A percentile compares a stretch with the other conserved stretches of the same genome.
Evolutionary conservation across 768 basidiomycete genomes (phyloP).

Genomic region (Rossbeevera mucosa): DNA sequence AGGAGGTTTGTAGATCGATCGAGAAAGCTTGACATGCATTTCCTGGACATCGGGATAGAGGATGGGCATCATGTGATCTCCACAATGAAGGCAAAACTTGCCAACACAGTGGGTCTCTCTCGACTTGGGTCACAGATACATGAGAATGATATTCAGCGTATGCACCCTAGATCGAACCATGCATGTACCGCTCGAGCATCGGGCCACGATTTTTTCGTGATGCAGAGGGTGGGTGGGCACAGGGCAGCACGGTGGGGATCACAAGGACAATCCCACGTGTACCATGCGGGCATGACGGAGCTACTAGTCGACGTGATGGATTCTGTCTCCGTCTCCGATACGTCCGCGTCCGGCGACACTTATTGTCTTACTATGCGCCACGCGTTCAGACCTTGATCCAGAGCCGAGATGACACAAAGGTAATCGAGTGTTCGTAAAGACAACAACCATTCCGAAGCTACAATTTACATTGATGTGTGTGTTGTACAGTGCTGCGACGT

Average conservation of each 20-base stretch:
- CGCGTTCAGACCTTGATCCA: no score
- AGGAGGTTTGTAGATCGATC: background rate
- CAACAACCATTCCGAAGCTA: background rate
- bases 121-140: background rate
- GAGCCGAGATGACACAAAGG: background rate
- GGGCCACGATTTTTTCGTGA: no score
- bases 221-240: no score
- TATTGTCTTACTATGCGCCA: no score
- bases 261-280: no score
- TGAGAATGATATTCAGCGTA: background rate
- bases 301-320: no score
- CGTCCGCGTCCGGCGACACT: background rate
- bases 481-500: background rate
- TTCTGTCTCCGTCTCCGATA: no score
- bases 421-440: no score
- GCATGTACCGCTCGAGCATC: no score
- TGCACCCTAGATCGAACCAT: background rate
- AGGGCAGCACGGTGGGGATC: no score
- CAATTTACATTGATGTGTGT: background rate
- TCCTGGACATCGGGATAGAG: background rate
- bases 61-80: background rate
- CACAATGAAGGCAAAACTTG: background rate
- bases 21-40: background rate
- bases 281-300: no score
- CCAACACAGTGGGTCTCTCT: background rate